A percentile compares a stretch with the other conserved stretches of the same genome.
Conservation (phyloP, 2,329 filamentous ascomycete genomes). For the Epicoccum nigrum region DNA sequence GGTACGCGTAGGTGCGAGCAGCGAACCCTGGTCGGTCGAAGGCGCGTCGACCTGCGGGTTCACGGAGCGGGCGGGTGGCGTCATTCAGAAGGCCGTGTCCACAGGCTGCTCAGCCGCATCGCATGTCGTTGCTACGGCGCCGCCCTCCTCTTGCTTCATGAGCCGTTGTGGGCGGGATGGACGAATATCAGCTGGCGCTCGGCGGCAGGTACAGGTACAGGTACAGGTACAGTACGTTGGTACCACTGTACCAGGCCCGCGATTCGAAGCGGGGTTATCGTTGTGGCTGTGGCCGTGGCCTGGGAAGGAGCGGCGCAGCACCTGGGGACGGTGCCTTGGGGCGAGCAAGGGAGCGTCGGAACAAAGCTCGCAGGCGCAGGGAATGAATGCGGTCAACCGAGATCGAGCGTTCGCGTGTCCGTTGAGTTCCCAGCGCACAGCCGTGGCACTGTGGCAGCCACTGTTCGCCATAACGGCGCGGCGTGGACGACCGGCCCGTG, state of each 20-base stretch:
- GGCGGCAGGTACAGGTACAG: conserved; percentile 1
- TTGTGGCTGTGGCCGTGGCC: conserved; percentile 16
- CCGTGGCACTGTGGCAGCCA: neutral
- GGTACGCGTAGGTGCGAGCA: conserved; percentile 53
- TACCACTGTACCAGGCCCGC: conserved; percentile 23
- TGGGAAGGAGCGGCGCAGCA: conserved; percentile 18
- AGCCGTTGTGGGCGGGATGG: conserved; percentile 23
- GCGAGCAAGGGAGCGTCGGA: conserved; percentile 21
- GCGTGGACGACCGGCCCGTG: conserved; percentile 2
- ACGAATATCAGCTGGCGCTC: conserved; percentile 24
- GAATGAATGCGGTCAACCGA: conserved; percentile 10
- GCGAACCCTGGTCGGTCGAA: conserved; percentile 45
- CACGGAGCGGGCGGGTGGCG: conserved; percentile 48
- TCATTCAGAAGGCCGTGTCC: conserved; percentile 51
- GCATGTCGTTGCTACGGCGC: conserved; percentile 41
- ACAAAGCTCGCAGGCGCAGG: conserved; percentile 6
- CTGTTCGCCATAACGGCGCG: conserved; percentile 8
- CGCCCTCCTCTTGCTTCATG: conserved; percentile 44
- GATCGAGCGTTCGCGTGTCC: conserved; percentile 10
- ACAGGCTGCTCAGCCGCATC: conserved; percentile 45
- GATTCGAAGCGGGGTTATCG: conserved; percentile 23
- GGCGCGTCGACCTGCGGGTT: conserved; percentile 47
- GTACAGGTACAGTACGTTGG: too few species aligned
- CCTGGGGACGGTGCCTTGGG: conserved; percentile 11
- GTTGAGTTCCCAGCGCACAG: conserved; percentile 1